Conservation (phyloP, 108 stramenopile genomes). For the Nannochloropsis salina region DNA sequence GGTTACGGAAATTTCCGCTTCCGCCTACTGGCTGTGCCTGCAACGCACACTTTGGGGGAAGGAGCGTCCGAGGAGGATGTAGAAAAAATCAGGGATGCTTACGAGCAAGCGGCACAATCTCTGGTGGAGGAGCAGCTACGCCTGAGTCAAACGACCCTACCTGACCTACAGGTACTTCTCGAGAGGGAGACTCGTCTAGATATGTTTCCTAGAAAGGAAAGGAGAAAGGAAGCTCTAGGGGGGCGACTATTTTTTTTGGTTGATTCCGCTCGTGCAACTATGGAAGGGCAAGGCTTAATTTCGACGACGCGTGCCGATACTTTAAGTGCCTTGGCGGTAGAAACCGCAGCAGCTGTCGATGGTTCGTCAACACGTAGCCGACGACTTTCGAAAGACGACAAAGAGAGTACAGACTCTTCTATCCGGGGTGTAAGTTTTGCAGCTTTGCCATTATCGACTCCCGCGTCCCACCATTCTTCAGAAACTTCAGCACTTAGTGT, state of each 20-base stretch:
- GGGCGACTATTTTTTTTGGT: neutral
- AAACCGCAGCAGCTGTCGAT: neutral
- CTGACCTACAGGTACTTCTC: no score
- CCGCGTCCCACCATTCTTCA: no score
- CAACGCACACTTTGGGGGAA: conserved; percentile 34
- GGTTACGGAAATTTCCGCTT: conserved; percentile 69
- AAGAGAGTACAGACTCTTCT: no score
- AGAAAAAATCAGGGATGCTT: neutral
- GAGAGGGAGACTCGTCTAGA: no score
- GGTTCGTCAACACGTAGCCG: neutral
- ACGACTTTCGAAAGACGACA: no score
- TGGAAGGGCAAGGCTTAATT: neutral
- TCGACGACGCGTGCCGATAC: neutral
- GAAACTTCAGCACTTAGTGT: no score
- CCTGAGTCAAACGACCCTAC: neutral
- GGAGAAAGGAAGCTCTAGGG: neutral
- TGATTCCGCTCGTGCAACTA: conserved; percentile 8
- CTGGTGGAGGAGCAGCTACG: conserved; percentile 22
- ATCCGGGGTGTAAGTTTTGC: no score
- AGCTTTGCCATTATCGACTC: no score
- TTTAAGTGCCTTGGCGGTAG: neutral
- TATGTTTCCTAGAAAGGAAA: neutral
- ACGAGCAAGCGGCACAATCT: neutral
- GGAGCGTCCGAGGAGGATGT: neutral
- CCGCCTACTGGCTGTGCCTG: conserved; percentile 38